A percentile compares a stretch with the other conserved stretches of the same genome.
Conservation (phyloP, 2,329 filamentous ascomycete genomes). For the Uncinocarpus reesii region DNA sequence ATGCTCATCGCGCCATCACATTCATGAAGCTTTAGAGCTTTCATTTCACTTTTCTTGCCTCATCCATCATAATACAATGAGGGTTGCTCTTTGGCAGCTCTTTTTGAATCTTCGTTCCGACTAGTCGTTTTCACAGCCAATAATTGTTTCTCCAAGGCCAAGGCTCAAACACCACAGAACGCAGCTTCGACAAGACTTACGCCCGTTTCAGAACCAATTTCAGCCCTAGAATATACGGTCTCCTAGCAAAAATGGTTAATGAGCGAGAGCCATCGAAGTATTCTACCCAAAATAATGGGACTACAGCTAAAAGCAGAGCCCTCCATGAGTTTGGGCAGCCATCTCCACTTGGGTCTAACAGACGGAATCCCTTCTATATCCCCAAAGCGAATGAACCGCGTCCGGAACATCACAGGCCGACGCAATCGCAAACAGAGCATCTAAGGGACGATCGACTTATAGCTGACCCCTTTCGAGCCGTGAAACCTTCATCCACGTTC, state of each 20-base stretch:
- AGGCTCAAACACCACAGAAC: too few species aligned
- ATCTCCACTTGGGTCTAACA: conserved; percentile 43
- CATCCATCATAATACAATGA: too few species aligned
- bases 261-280: conserved; percentile 40
- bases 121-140: too few species aligned
- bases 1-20: background rate
- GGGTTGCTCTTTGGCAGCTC: too few species aligned
- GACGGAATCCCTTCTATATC: conserved; percentile 42
- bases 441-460: conserved; percentile 20
- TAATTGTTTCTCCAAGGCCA: too few species aligned
- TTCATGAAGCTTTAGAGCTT: background rate
- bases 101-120: too few species aligned
- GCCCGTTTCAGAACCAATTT: too few species aligned
- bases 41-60: too few species aligned
- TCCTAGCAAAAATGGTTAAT: conserved; percentile 38
- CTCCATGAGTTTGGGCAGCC: conserved; percentile 50
- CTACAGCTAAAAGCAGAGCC: conserved; percentile 26
- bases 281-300: conserved; percentile 30
- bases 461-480: conserved; percentile 34
- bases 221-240: background rate
- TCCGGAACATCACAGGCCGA: conserved; percentile 41
- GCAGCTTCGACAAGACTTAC: too few species aligned
- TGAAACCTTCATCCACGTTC: conserved; percentile 29
- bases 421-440: conserved; percentile 17
- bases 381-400: conserved; percentile 41